Evolutionary conservation across 768 basidiomycete genomes (phyloP), one percentile per base, ranked within the genome.

Genomic region (Hebeloma cylindrosporum): DNA sequence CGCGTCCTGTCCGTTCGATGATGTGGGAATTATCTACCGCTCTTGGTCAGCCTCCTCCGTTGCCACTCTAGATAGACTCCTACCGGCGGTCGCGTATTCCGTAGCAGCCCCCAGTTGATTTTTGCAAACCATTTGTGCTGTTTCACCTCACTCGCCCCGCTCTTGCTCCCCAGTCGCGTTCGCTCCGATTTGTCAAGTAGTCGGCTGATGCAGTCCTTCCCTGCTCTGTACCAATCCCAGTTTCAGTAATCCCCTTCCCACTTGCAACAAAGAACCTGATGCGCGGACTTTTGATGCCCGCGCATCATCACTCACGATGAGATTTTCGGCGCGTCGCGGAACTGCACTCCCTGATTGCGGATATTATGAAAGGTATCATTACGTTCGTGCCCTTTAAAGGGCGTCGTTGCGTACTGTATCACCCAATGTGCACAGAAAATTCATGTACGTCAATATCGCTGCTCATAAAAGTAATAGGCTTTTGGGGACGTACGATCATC

Each of bases 101-200:
- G 78, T 62, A 99, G 69, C 44, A 99, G 73, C 17, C 95, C 96
- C 96, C 95, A 99, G 69, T 92, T 94, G 61, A 95, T 83, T 58
- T 92, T 93, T 21, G 74, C 71, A 72, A 99, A 99, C 96, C 96
- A 99, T 64, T 91, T 93, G 78, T 98, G 96, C 46, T 89, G 85
- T 72, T 98, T 99, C 58, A 99, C 93, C 68, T 99, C 96, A 61
- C 93, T 95, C 45, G 96, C 96, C 20, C 96, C 96, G 55, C 84
- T 92, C 67, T 79, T 84, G 66, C 91, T 92, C 33, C 96, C 96
- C 27, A 98, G 66, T 50, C 96, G 78, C 44, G 80, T 84, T 60
- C 78, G 73, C 66, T 99, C 96, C 56, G 88, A 83, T 72, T 99
- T 99, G 76, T 90, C 88, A 58, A 99, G 70, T 42, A 98, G 64